phyloP scores from a whole-genome alignment of 805 yeast species.

The Hanseniaspora thailandica region DNA sequence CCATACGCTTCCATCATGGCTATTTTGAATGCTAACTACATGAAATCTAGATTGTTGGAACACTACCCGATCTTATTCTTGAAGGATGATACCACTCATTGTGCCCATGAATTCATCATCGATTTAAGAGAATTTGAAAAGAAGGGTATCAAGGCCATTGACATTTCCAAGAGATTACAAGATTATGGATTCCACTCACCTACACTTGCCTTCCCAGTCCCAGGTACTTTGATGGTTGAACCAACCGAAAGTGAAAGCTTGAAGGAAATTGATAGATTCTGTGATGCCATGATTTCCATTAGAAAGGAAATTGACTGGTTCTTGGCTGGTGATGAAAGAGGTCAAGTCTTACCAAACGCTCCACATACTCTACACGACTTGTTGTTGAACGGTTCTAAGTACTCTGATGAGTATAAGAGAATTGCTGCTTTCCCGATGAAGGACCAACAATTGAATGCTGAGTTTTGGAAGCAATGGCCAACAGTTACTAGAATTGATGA shows the following conservation, averaged over 20 bases:
- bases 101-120: constrained; percentile 94
- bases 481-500: constrained; percentile 87
- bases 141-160: constrained; percentile 81
- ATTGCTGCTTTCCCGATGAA: constrained; percentile 80
- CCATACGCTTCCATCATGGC: constrained; percentile 84
- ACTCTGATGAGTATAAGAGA: constrained; percentile 58
- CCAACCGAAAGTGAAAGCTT: constrained; percentile 92
- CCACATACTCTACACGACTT: constrained; percentile 85
- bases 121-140: constrained; percentile 78
- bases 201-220: constrained; percentile 96
- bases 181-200: constrained; percentile 99
- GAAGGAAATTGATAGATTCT: constrained; percentile 80
- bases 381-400: constrained; percentile 57
- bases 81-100: constrained; percentile 47
- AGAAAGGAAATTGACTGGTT: constrained; percentile 69
- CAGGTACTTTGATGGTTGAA: constrained; percentile 94
- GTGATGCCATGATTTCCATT: constrained; percentile 74
- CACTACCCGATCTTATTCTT: constrained; percentile 70
- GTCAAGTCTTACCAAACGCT: constrained; percentile 68
- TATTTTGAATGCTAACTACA: constrained; percentile 88
- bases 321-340: constrained; percentile 53
- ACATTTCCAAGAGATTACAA: constrained; percentile 90
- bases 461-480: constrained; percentile 73
- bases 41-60: constrained; percentile 65
- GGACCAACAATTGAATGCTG: constrained; percentile 44